Conservation (phyloP, 2,329 filamentous ascomycete genomes). For the Pseudocercospora eumusae region DNA sequence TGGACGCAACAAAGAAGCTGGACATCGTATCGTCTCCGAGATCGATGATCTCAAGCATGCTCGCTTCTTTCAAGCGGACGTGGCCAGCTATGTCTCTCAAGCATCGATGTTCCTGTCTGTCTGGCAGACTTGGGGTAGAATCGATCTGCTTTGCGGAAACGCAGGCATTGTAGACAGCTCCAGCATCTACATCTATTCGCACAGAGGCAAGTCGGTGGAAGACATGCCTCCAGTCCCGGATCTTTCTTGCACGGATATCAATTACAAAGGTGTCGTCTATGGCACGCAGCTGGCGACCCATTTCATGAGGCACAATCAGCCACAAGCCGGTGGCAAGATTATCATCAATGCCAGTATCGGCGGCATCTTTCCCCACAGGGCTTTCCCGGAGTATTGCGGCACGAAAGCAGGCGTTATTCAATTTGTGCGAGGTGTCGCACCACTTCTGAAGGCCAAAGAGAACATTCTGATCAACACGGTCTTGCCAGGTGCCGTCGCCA, state of each 20-base stretch:
- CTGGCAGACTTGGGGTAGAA: constrained; percentile 48
- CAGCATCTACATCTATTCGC: constrained; percentile 47
- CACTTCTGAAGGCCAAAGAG: constrained; percentile 40
- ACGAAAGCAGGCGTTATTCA: constrained; percentile 53
- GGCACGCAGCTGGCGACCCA: constrained; percentile 54
- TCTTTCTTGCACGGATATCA: constrained; percentile 51
- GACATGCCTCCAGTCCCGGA: constrained; percentile 50
- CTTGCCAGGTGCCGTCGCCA: constrained; percentile 51
- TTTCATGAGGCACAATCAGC: constrained; percentile 56
- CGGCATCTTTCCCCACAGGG: constrained; percentile 47
- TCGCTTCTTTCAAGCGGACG: constrained; percentile 50
- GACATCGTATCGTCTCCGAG: constrained; percentile 40
- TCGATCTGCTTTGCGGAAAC: constrained; percentile 55
- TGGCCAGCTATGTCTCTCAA: constrained; percentile 52
- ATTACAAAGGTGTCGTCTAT: constrained; percentile 56
- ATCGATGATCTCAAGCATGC: constrained; percentile 38
- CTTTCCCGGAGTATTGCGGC: constrained; percentile 54
- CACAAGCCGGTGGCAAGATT: constrained; percentile 4
- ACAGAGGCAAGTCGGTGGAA: constrained; percentile 22
- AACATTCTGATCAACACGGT: constrained; percentile 47
- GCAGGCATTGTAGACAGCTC: constrained; percentile 53
- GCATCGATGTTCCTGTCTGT: constrained; percentile 47
- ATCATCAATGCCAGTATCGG: constrained; percentile 41
- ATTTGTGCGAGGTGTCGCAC: constrained; percentile 46
- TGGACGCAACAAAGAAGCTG: constrained; percentile 41